Percentiles rank a stretch among this genome's conserved stretches.
phyloP scores from a whole-genome alignment of 441 rosid genomes.

The Arabidopsis hybrid region DNA sequence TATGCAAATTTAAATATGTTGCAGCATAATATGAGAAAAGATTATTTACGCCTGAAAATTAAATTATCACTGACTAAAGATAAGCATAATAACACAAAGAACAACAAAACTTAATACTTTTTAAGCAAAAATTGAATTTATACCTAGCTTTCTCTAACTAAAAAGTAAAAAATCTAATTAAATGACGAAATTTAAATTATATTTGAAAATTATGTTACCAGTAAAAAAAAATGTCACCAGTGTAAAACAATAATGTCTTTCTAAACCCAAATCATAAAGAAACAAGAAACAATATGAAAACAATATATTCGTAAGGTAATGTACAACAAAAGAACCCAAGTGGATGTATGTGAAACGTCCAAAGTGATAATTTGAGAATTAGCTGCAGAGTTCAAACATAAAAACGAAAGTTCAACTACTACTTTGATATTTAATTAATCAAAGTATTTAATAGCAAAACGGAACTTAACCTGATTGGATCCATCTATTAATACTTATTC shows the following conservation, averaged over 20 bases:
- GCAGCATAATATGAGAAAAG: background rate
- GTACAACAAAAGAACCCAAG: background rate
- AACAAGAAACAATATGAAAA: background rate
- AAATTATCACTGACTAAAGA: background rate
- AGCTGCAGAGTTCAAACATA: constrained; percentile 32
- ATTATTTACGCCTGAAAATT: background rate
- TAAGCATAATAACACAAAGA: background rate
- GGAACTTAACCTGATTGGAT: constrained; percentile 27
- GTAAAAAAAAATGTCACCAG: too few relatives aligned
- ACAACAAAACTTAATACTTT: background rate
- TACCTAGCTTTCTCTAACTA: background rate
- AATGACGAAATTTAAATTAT: background rate
- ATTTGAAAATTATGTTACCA: background rate
- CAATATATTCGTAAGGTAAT: too few relatives aligned
- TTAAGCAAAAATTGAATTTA: background rate
- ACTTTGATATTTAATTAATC: background rate
- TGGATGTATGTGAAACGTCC: constrained; percentile 24
- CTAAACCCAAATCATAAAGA: background rate
- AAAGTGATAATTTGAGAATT: constrained; percentile 19
- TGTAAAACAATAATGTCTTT: too few relatives aligned
- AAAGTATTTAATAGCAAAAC: constrained; percentile 15
- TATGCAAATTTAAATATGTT: background rate
- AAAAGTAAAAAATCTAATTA: background rate
- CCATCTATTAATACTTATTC: background rate
- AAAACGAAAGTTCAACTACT: constrained; percentile 29